Conservation (phyloP, 2,329 filamentous ascomycete genomes). For the Cephalotrichum gorgonifer region DNA sequence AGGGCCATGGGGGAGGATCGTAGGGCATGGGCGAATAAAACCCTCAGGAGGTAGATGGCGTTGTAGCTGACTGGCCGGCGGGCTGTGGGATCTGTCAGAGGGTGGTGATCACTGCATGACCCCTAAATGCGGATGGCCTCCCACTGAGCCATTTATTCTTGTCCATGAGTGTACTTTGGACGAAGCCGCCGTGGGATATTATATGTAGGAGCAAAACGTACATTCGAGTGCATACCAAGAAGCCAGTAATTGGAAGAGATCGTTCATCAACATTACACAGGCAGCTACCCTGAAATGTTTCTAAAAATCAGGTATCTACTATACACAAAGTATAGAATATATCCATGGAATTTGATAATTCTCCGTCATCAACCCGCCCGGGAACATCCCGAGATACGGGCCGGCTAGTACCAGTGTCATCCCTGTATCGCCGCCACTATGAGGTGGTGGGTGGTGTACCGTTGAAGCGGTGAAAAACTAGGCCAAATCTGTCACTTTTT, state of each 20-base stretch:
- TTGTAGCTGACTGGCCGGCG: no score
- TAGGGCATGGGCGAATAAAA: no score
- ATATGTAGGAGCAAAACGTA: no score
- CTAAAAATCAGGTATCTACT: no score
- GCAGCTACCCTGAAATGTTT: no score
- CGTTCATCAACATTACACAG: no score
- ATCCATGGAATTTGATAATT: background rate
- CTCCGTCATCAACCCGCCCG: background rate
- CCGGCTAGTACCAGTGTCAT: background rate
- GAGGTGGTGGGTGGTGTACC: background rate
- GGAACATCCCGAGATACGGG: background rate
- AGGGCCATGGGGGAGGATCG: background rate
- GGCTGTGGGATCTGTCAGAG: background rate
- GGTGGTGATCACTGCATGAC: constrained; percentile 1
- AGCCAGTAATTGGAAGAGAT: no score
- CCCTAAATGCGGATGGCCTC: background rate
- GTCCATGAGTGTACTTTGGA: background rate
- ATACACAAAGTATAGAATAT: background rate
- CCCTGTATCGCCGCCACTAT: no score
- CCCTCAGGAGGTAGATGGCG: no score
- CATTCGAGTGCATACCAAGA: no score
- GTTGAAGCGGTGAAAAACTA: background rate
- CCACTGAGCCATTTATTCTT: background rate
- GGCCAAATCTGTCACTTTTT: background rate
- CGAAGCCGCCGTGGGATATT: no score